A percentile compares a stretch with the other conserved stretches of the same genome.
These are phyloP conservation scores for Umbelopsis sp. DNA, from an alignment of 192 early-diverging fungal species.

Conservation along the genomic window DNA sequence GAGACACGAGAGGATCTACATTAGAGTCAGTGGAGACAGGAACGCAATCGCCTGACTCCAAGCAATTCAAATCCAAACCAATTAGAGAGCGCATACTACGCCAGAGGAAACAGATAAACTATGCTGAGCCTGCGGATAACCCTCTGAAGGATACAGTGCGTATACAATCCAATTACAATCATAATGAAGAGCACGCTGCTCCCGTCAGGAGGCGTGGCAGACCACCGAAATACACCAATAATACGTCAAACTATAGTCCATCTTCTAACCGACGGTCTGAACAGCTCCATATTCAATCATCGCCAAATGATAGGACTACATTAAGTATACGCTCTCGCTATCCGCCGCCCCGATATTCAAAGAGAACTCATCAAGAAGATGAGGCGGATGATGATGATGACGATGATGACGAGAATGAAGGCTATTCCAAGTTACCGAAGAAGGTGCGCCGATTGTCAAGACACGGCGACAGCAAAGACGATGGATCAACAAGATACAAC, in stretches of 20 bases:
- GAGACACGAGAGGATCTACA: not conserved
- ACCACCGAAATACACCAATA: not conserved
- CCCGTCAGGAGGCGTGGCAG: constrained; percentile 1
- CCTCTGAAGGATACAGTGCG: not conserved
- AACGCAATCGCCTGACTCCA: not conserved
- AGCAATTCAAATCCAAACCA: not conserved
- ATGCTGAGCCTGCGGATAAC: constrained; percentile 10
- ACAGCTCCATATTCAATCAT: not conserved
- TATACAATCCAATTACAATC: not conserved
- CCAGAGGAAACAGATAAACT: constrained; percentile 14
- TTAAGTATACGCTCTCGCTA: not conserved
- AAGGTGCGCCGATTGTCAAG: constrained; percentile 8
- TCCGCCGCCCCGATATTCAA: not conserved
- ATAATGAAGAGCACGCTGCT: not conserved
- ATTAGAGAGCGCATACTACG: constrained; percentile 1
- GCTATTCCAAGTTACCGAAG: no score
- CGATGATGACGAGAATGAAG: constrained; percentile 3
- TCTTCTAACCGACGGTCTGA: no score
- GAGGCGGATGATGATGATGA: constrained; percentile 9
- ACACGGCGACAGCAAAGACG: not conserved
- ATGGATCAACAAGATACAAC: not conserved
- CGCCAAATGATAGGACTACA: not conserved
- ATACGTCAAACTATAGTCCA: no score
- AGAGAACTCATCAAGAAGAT: not conserved
- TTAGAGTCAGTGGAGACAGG: constrained; percentile 1